Evolutionary conservation across 192 early-diverging fungal genomes (phyloP).

Genomic region (Rhizoclosmatium sp.): DNA sequence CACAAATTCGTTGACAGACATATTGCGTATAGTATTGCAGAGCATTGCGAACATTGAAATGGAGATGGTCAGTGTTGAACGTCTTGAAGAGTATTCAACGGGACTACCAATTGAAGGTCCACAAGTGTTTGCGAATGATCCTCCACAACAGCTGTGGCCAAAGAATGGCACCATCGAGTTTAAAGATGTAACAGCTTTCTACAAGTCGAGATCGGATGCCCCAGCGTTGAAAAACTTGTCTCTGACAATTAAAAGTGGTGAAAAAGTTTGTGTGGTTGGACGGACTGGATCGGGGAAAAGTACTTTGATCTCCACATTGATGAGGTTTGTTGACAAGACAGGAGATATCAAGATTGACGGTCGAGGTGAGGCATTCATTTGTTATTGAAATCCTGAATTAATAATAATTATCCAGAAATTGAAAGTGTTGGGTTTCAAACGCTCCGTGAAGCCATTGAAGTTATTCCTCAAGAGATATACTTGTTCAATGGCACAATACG

Average conservation of each 20-base stretch:
- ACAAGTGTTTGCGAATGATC: slow-evolving; percentile 42
- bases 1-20: slow-evolving; percentile 7
- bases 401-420: slow-evolving; percentile 41
- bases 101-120: slow-evolving; percentile 47
- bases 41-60: slow-evolving; percentile 28
- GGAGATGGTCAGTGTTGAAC: slow-evolving; percentile 54
- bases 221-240: slow-evolving; percentile 47
- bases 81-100: slow-evolving; percentile 49
- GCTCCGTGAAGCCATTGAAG: slow-evolving; percentile 50
- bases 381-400: slow-evolving; percentile 6
- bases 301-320: slow-evolving; percentile 52
- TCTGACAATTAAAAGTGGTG: slow-evolving; percentile 47
- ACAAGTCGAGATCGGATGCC: slow-evolving; percentile 42
- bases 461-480: slow-evolving; percentile 67
- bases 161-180: slow-evolving; percentile 47
- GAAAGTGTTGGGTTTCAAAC: slow-evolving; percentile 48
- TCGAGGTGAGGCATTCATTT: slow-evolving; percentile 52
- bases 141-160: slow-evolving; percentile 49
- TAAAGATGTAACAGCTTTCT: slow-evolving; percentile 42
- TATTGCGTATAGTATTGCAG: slow-evolving; percentile 20
- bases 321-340: slow-evolving; percentile 62
- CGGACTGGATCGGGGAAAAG: slow-evolving; percentile 63
- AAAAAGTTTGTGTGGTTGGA: slow-evolving; percentile 60
- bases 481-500: slow-evolving; percentile 62
- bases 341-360: slow-evolving; percentile 72